A percentile compares a stretch with the other conserved stretches of the same genome.
Conservation (phyloP, 2,329 filamentous ascomycete species). For the Cadophora gregata region DNA sequence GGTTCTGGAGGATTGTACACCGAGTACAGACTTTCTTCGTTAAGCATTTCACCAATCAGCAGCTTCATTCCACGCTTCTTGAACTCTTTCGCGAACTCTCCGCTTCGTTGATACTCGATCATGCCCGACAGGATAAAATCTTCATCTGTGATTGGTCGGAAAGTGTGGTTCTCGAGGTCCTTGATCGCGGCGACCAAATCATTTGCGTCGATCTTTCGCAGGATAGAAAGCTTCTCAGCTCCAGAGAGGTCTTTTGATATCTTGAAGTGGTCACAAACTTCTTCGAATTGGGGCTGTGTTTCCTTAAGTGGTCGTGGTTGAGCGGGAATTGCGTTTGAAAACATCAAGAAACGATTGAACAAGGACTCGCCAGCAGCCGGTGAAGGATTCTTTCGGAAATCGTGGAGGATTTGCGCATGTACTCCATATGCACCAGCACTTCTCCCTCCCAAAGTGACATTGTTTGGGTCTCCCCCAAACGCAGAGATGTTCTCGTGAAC, state of each 20-base stretch:
- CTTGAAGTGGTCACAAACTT: conserved; percentile 47
- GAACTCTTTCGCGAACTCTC: conserved; percentile 48
- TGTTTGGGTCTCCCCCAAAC: conserved; percentile 50
- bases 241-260: conserved; percentile 38
- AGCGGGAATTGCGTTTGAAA: conserved; percentile 53
- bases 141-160: conserved; percentile 52
- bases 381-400: neutral
- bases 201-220: conserved; percentile 44
- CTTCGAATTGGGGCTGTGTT: conserved; percentile 50
- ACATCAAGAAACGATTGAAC: conserved; percentile 50
- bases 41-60: conserved; percentile 51
- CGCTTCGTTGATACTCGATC: conserved; percentile 47
- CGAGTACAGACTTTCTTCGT: conserved; percentile 53
- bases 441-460: conserved; percentile 52
- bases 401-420: conserved; percentile 20
- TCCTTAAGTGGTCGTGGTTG: conserved; percentile 50
- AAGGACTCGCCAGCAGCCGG: conserved; percentile 15
- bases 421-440: conserved; percentile 51
- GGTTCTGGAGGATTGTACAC: conserved; percentile 48
- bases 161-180: conserved; percentile 52
- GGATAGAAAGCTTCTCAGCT: conserved; percentile 43
- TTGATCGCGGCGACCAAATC: conserved; percentile 47
- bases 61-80: conserved; percentile 45
- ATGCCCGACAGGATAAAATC: conserved; percentile 49
- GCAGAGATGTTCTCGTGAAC: conserved; percentile 52